phyloP scores from a whole-genome alignment of 2,329 filamentous ascomycete species.

The Sclerotinia minor region DNA sequence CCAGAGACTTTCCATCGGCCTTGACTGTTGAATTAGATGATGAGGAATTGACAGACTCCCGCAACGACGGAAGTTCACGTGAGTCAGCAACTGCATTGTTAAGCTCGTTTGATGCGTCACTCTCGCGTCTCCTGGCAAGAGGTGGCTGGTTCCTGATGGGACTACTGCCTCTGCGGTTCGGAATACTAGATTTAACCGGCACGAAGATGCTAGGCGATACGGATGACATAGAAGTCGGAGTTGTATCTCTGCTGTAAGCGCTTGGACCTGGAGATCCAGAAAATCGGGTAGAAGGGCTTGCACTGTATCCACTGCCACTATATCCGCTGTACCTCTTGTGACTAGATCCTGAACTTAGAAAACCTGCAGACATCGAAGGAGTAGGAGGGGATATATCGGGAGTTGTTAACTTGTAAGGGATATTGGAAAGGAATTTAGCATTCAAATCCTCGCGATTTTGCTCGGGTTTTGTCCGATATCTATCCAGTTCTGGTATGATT shows the following conservation, averaged over 20 bases:
- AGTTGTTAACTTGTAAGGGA: conserved; percentile 59
- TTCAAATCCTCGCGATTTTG: conserved; percentile 39
- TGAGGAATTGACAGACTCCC: conserved; percentile 70
- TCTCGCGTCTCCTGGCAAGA: conserved; percentile 58
- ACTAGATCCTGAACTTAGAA: conserved; percentile 41
- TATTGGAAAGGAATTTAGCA: conserved; percentile 46
- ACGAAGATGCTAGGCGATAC: conserved; percentile 65
- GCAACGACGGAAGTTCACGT: conserved; percentile 62
- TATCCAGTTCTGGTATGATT: conserved; percentile 58
- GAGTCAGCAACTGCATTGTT: conserved; percentile 51
- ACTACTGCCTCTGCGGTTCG: conserved; percentile 55
- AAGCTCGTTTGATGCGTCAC: conserved; percentile 55
- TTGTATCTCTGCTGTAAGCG: conserved; percentile 73
- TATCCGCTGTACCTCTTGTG: conserved; percentile 43
- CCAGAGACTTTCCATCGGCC: conserved; percentile 49
- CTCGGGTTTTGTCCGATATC: conserved; percentile 54
- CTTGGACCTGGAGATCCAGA: conserved; percentile 70
- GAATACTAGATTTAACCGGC: conserved; percentile 44
- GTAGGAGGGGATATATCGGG: conserved; percentile 67
- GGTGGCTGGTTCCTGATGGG: conserved; percentile 59
- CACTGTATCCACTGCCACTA: conserved; percentile 56
- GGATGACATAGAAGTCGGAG: conserved; percentile 75
- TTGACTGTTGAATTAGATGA: conserved; percentile 70
- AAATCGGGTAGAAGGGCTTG: conserved; percentile 72
- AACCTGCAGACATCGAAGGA: conserved; percentile 57